Base-by-base conservation (phyloP, 192 early-diverging fungal genomes). In the Helicostylum pulchrum region DNA sequence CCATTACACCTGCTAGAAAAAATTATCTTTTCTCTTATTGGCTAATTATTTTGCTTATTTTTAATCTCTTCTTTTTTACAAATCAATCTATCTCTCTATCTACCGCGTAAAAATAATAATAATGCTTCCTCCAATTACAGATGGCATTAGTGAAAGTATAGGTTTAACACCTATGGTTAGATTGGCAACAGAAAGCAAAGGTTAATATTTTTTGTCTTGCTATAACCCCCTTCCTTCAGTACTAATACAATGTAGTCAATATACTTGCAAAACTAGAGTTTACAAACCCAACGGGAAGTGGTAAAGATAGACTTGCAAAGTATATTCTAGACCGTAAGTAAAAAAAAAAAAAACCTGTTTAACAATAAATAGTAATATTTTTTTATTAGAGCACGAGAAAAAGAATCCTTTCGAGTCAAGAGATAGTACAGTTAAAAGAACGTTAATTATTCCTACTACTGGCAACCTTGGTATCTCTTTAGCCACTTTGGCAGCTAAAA, bases 231-330 rank as follows among this genome's bases (percentile, higher is more conserved):
- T 47, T 23, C 15, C 20, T 23, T 31, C 20, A 12, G 31, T 20
- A 14, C 36, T 32, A 23, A n/a, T 47, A 17, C 7, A 26, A 6
- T 47, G 45, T 72, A 70, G 83, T 85, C 0, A 83, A 90, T 53
- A 57, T 90, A 1, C 54, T 87, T 6, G 91, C 83, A 48, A 93
- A 93, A 69, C 77, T 88, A 6, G 91, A 93, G 66, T 93, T 81
- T 71, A 77, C 78, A 49, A 91, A 90, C 62, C 84, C 87, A 1
- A 72, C 76, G 44, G 85, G 83, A 10, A 88, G 87, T 21, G 80
- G 87, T 48, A 93, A 90, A 68, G 89, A 93, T 72, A 76, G 91
- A 15, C 80, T 89, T 4, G 91, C 91, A 34, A 82, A 82, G 36
- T 58, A 67, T 36, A 63, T 85, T 36, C 62, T 87, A 7, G 14